phyloP scores from a whole-genome alignment of 805 yeast genomes.

The Metschnikowia colocasiae region DNA sequence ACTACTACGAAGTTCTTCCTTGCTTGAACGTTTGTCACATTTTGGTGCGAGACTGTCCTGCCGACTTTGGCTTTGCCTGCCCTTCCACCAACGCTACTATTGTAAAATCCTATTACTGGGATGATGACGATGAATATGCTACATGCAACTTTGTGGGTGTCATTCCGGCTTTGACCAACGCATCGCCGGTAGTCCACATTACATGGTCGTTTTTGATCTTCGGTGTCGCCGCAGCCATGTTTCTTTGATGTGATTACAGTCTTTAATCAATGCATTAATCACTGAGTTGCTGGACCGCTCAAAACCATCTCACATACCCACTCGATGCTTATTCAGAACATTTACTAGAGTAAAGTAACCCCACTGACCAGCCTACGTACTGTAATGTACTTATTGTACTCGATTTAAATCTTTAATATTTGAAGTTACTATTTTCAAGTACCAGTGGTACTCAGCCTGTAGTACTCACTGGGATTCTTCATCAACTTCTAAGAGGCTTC shows the following conservation, averaged over 20 bases:
- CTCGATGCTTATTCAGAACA: background rate
- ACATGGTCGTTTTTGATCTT: conserved; percentile 9
- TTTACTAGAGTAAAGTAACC: background rate
- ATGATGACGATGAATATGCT: conserved; percentile 23
- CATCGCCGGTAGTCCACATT: conserved; percentile 5
- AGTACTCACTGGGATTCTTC: background rate
- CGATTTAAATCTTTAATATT: background rate
- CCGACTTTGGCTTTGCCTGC: conserved; percentile 69
- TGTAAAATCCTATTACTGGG: conserved; percentile 44
- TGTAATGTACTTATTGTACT: background rate
- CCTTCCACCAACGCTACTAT: conserved; percentile 46
- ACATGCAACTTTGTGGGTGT: conserved; percentile 39
- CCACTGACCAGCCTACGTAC: background rate
- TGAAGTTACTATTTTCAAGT: background rate
- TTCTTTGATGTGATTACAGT: background rate
- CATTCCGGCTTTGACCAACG: background rate
- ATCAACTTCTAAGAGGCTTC: background rate
- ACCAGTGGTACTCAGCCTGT: conserved; percentile 1
- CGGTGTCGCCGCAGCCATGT: conserved; percentile 2
- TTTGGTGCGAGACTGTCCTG: conserved; percentile 80
- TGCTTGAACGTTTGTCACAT: conserved; percentile 78
- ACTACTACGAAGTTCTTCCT: conserved; percentile 80
- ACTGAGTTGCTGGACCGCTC: background rate
- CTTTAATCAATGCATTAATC: background rate
- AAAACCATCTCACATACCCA: background rate